Percentiles rank a stretch among this genome's conserved stretches.
These are phyloP conservation scores for Zasmidium citrigriseum DNA, from an alignment of 2,329 filamentous ascomycete species.

Conservation along the genomic window DNA sequence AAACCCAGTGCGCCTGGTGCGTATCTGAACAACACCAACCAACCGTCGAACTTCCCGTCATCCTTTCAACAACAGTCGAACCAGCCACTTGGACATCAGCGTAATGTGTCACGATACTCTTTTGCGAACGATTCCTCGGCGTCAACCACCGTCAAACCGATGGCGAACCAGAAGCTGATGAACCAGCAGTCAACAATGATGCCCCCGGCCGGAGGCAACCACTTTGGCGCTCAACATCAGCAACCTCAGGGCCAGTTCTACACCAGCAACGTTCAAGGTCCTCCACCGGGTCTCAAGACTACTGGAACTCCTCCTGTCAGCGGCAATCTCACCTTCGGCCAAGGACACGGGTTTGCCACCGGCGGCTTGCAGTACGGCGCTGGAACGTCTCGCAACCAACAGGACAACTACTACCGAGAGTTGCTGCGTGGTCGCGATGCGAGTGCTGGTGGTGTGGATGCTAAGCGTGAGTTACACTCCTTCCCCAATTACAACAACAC, in stretches of 20 bases:
- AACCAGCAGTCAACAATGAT: constrained; percentile 87
- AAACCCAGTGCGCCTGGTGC: constrained; percentile 47
- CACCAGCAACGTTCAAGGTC: constrained; percentile 81
- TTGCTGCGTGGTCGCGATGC: constrained; percentile 24
- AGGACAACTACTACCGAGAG: constrained; percentile 26
- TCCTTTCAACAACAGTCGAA: constrained; percentile 17
- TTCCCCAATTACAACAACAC: constrained; percentile 28
- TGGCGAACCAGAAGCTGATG: constrained; percentile 78
- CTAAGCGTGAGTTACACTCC: constrained; percentile 37
- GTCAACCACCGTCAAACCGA: constrained; percentile 68
- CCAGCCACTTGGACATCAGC: constrained; percentile 62
- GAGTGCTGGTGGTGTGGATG: constrained; percentile 19
- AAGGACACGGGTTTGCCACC: constrained; percentile 80
- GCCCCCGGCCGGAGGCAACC: constrained; percentile 51
- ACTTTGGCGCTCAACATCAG: constrained; percentile 57
- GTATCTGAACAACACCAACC: constrained; percentile 39
- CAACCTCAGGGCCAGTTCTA: constrained; percentile 70
- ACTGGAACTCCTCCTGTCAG: constrained; percentile 87
- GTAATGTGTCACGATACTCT: constrained; percentile 83
- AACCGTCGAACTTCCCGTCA: constrained; percentile 2
- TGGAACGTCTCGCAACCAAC: constrained; percentile 45
- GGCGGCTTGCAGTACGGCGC: constrained; percentile 63
- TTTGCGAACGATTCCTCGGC: constrained; percentile 75
- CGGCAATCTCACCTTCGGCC: constrained; percentile 81
- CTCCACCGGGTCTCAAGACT: constrained; percentile 92